A percentile compares a stretch with the other conserved stretches of the same genome.
Evolutionary conservation across 2,329 filamentous ascomycete genomes (phyloP).

Genomic region (Sporothrix euskadiensis): DNA sequence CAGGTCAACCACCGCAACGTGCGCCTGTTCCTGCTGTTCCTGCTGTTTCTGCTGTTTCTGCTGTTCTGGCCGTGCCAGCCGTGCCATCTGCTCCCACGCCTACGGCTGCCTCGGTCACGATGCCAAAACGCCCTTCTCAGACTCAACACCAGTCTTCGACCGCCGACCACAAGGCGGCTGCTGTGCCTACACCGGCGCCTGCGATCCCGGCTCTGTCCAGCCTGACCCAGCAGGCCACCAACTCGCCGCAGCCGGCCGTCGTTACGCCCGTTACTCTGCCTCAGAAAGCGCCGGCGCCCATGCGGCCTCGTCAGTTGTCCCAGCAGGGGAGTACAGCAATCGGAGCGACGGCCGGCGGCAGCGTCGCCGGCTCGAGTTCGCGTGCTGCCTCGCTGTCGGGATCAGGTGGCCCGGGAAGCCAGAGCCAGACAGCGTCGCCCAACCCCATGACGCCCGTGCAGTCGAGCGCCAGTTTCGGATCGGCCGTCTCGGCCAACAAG

Average conservation of each 20-base stretch:
- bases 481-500: slow-evolving; percentile 43
- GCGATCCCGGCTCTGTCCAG: slow-evolving; percentile 71
- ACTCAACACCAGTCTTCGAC: slow-evolving; percentile 33
- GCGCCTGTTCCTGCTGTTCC: slow-evolving; percentile 31
- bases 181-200: slow-evolving; percentile 76
- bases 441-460: slow-evolving; percentile 64
- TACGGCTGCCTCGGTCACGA: slow-evolving; percentile 35
- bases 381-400: slow-evolving; percentile 64
- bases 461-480: slow-evolving; percentile 60
- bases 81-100: slow-evolving; percentile 31
- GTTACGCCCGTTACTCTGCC: background rate
- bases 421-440: slow-evolving; percentile 60
- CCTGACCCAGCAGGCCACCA: background rate
- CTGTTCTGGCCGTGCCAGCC: background rate
- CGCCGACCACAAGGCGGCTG: slow-evolving; percentile 55
- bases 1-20: background rate
- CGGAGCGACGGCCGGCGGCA: slow-evolving; percentile 38
- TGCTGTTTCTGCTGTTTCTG: background rate
- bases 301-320: slow-evolving; percentile 72
- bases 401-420: slow-evolving; percentile 38
- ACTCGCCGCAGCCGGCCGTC: slow-evolving; percentile 2
- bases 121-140: slow-evolving; percentile 44
- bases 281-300: slow-evolving; percentile 77
- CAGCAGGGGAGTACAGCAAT: slow-evolving; percentile 66
- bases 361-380: slow-evolving; percentile 61